These are phyloP conservation scores for Jaenimonas drosophilae DNA, from an alignment of 208 protist species.

Conservation along the genomic window DNA sequence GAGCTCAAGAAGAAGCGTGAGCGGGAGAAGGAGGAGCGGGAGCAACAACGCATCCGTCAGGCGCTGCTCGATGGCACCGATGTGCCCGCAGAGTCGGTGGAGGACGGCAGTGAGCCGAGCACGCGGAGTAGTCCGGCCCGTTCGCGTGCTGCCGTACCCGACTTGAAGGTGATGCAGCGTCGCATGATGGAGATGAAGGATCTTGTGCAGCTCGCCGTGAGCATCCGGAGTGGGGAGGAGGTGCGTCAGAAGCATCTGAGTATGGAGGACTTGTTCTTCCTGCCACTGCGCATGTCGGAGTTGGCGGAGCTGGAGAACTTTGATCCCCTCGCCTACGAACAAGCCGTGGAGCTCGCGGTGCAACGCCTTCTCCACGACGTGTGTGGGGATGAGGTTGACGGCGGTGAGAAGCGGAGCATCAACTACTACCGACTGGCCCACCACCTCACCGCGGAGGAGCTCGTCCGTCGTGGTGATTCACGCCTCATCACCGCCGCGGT, in stretches of 20 bases:
- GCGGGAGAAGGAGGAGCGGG: background rate
- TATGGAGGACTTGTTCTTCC: slow-evolving; percentile 53
- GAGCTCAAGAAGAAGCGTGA: slow-evolving; percentile 7
- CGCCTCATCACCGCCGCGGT: background rate
- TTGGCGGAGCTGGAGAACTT: slow-evolving; percentile 51
- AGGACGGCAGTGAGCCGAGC: background rate
- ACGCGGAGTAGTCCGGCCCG: background rate
- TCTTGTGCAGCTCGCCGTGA: slow-evolving; percentile 29
- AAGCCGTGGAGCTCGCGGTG: slow-evolving; percentile 43
- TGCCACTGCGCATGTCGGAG: slow-evolving; percentile 37
- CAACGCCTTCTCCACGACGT: slow-evolving; percentile 17
- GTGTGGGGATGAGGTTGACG: slow-evolving; percentile 4
- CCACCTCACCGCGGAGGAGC: background rate
- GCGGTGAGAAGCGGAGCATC: slow-evolving; percentile 1
- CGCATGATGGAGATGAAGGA: slow-evolving; percentile 22
- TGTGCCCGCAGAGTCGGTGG: background rate
- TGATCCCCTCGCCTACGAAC: slow-evolving; percentile 20
- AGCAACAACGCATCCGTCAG: background rate
- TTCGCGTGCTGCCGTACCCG: background rate
- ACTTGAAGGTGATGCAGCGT: slow-evolving; percentile 3
- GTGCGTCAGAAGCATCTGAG: slow-evolving; percentile 20
- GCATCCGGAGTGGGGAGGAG: slow-evolving; percentile 12
- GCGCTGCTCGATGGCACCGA: background rate
- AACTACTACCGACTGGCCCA: slow-evolving; percentile 1
- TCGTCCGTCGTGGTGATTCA: background rate